A percentile compares a stretch with the other conserved stretches of the same genome.
Conservation (phyloP, 805 yeast species). For the Ascoidea tarda region DNA sequence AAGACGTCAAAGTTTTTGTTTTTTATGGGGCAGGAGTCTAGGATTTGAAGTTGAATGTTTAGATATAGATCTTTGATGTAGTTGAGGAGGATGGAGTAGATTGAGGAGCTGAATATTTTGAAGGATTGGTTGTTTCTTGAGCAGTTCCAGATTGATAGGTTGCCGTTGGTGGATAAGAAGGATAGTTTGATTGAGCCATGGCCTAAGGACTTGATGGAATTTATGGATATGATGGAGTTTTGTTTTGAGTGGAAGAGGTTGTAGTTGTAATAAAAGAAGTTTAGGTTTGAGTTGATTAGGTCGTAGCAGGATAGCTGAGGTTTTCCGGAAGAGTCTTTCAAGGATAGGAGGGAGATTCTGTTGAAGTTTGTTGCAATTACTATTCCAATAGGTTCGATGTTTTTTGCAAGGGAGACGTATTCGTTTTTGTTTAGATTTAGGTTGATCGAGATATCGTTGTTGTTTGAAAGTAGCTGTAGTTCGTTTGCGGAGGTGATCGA, state of each 20-base stretch:
- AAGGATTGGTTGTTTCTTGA: conserved; percentile 29
- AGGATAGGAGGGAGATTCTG: conserved; percentile 42
- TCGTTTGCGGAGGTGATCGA: conserved; percentile 61
- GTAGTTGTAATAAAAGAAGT: conserved; percentile 19
- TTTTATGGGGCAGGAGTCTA: conserved; percentile 3
- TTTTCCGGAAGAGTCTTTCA: conserved; percentile 59
- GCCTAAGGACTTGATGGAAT: conserved; percentile 35
- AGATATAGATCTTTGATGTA: conserved; percentile 34
- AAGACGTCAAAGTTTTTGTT: conserved; percentile 23
- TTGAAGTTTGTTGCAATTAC: conserved; percentile 58
- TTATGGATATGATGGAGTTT: conserved; percentile 39
- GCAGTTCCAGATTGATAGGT: conserved; percentile 33
- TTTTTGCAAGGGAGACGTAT: conserved; percentile 36
- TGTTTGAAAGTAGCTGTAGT: conserved; percentile 35
- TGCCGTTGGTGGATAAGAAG: conserved; percentile 28
- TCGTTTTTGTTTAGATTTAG: conserved; percentile 39
- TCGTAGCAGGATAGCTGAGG: conserved; percentile 18
- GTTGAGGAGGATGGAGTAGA: conserved; percentile 22
- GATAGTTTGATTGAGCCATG: conserved; percentile 33
- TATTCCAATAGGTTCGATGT: conserved; percentile 64
- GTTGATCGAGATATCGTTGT: conserved; percentile 17
- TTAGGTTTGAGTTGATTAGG: conserved; percentile 5
- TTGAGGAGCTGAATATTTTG: conserved; percentile 21
- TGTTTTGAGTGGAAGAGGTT: conserved; percentile 15
- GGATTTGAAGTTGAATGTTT: conserved; percentile 18